Base-by-base conservation (phyloP, 768 basidiomycete species). In the Chalciporus sphaerocephalus region DNA sequence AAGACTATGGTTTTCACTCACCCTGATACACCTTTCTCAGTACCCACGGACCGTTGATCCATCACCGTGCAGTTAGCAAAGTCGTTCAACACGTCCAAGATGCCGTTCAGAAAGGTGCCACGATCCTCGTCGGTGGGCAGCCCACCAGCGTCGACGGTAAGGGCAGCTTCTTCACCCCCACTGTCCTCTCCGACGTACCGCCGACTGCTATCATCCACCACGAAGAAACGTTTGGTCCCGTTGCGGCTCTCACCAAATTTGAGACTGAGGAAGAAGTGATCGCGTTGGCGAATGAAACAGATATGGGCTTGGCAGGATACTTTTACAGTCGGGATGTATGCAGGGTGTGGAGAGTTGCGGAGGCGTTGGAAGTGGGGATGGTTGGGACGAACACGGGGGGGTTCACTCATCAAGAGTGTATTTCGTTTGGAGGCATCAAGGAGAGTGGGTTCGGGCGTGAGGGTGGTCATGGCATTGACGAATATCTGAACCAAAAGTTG, bases 11-110 rank as follows among this genome's bases (percentile, higher is more conserved):
- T n/a, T n/a, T n/a, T n/a, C n/a, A n/a, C n/a, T n/a, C n/a, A n/a
- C n/a, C n/a, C n/a, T n/a, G n/a, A n/a, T n/a, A n/a, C n/a, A n/a
- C n/a, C n/a, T n/a, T n/a, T n/a, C n/a, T n/a, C n/a, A n/a, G n/a
- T n/a, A 98, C 95, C 0, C 94, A 97, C 55, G 96, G 96, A 0
- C 96, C 96, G 12, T 75, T 99, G 38, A 96, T 99, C 50, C 94
- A 98, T 67, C 66, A 68, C 15, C 83, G 83, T 17, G 93, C 93
- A 0, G 70, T 93, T 41, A 79, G 85, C 56, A 99, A 99, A 67
- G 92, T 94, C 15, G 70, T 78, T 41, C 69, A 73, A 36, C 96
- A 99, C 68, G 81, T 99, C 49, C 77, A 90, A 21, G 92, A 98
- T 54, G 96, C 95, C 8, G 72, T 95, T 41, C 57, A 75, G 24